Conservation (phyloP, 345 rosid species). For the Acer campestre region DNA sequence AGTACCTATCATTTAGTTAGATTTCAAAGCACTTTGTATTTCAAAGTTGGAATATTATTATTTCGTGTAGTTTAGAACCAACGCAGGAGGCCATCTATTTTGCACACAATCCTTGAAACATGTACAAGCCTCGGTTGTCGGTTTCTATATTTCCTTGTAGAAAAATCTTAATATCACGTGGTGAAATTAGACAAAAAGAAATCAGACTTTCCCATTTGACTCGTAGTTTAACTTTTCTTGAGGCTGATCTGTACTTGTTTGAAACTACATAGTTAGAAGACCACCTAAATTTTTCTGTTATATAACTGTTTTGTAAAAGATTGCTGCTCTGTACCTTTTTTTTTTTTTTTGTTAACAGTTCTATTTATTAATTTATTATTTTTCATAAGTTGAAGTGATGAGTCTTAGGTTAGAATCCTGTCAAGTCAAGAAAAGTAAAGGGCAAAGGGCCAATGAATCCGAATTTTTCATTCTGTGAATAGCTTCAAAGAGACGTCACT, state of each 20-base stretch:
- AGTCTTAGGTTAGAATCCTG: not conserved
- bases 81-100: not conserved
- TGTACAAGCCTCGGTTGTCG: constrained; percentile 1
- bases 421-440: constrained; percentile 1
- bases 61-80: not conserved
- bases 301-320: not conserved
- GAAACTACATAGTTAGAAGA: not conserved
- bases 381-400: not conserved
- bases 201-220: not conserved
- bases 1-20: not conserved
- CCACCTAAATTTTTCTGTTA: not conserved
- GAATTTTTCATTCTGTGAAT: not conserved
- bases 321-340: not conserved
- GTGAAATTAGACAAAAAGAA: not conserved
- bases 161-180: constrained; percentile 12
- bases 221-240: not conserved
- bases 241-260: not conserved
- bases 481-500: not conserved
- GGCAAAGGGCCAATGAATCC: not conserved
- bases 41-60: not conserved
- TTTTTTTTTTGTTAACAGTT: not conserved
- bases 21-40: not conserved
- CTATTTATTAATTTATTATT: too few species aligned
- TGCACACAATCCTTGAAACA: not conserved
- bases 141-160: not conserved